Evolutionary conservation across 139 green algal genomes (phyloP).

Genomic region (Pseudopediastrum boryanum): DNA sequence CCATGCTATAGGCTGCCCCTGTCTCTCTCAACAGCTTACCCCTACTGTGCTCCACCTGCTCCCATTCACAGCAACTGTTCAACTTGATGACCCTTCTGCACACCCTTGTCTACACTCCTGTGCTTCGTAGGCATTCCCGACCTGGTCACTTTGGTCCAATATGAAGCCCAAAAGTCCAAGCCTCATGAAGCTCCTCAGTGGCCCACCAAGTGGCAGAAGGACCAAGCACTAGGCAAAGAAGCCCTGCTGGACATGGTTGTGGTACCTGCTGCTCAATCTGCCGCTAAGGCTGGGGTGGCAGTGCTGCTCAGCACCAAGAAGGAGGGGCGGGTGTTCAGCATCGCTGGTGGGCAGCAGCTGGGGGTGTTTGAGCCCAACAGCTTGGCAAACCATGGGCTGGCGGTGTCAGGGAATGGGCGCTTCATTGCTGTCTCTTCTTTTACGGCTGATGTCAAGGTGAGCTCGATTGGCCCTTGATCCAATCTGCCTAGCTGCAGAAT

Average conservation of each 20-base stretch:
- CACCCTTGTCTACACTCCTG: too few relatives aligned
- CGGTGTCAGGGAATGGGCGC: conserved; percentile 50
- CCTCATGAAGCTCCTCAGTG: background rate
- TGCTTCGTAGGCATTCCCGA: conserved; percentile 16
- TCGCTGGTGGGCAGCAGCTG: conserved; percentile 37
- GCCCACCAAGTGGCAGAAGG: background rate
- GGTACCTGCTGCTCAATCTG: conserved; percentile 2
- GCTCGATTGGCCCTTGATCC: background rate
- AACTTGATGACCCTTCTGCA: too few relatives aligned
- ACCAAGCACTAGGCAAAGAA: conserved; percentile 14
- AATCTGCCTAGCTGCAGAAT: background rate
- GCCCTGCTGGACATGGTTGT: conserved; percentile 26
- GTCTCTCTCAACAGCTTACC: too few relatives aligned
- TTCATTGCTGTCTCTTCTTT: conserved; percentile 61
- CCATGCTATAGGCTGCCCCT: too few relatives aligned
- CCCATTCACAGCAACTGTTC: too few relatives aligned
- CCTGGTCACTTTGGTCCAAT: conserved; percentile 8
- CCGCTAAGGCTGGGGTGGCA: conserved; percentile 17
- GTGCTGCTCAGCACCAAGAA: conserved; percentile 49
- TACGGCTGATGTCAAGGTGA: conserved; percentile 55
- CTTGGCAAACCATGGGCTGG: conserved; percentile 59
- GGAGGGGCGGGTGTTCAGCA: conserved; percentile 43
- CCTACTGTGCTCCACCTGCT: background rate
- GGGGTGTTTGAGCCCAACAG: conserved; percentile 52
- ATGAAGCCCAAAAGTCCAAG: conserved; percentile 8